Evolutionary conservation across 2,329 filamentous ascomycete genomes (phyloP), one percentile per base, ranked within the genome.

Genomic region (Hypomyces perniciosus): DNA sequence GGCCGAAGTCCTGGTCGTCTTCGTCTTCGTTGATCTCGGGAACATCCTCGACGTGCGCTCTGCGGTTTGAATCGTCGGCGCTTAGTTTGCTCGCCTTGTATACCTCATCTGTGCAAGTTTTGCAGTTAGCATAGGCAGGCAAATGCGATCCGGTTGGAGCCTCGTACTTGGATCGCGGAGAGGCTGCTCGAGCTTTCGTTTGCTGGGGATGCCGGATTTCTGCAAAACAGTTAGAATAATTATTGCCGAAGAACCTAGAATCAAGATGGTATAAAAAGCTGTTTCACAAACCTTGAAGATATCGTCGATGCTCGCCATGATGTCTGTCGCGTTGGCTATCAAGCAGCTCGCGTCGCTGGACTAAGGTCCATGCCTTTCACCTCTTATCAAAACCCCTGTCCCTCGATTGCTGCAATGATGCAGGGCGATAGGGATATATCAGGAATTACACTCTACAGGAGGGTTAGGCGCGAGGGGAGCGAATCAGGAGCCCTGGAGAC

Each of bases 181-280:
- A 13, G 79, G 73, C 54, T 85, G 73, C 54, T 85, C 81, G 48
- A 83, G 69, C 66, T 84, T 86, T 59, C 83, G 77, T 65, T 86
- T 86, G 70, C 74, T 77, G 49, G 74, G 65, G 30, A 72, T 63
- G 53, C 76, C 74, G 20, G 73, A 67, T 54, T 67, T 70, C 71
- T 71, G 57, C 53, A 27, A 51, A 10, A 34, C 49, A 31, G 13
- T 52, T 1, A 38, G 42, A 35, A 26, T n/a, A 27, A 1, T 27
- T 46, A 46, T 31, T 28, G 20, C 20, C 20, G 20, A 20, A 4
- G 27, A 26, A 45, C 2, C 1, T 8, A 30, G 4, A 6, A 28
- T 6, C 12, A n/a, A 20, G 40, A 5, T 5, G 8, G 2, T 26
- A 39, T 4, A 9, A 20, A 6, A 9, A 4, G 5, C 27, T 34